Percentiles rank a stretch among this genome's conserved stretches.
Evolutionary conservation across 345 rosid species (phyloP).

Genomic region (Moringa oleifera): DNA sequence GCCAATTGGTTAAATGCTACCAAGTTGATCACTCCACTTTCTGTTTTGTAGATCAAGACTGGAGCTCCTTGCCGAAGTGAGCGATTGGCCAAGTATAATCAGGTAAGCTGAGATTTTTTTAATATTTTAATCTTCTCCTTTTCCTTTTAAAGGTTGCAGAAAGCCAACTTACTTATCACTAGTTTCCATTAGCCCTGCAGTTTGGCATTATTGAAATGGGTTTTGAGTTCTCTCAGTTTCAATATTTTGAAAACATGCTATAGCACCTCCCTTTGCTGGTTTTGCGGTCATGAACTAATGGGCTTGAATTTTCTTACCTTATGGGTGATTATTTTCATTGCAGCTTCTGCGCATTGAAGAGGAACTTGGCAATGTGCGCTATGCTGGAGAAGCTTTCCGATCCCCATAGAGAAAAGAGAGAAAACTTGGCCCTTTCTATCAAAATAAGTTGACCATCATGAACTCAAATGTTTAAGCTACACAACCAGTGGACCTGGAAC

Average conservation of each 20-base stretch:
- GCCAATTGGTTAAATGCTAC: not conserved
- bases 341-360: slow-evolving; percentile 99
- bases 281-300: not conserved
- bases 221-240: not conserved
- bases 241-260: not conserved
- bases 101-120: slow-evolving; percentile 39
- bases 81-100: slow-evolving; percentile 94
- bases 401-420: slow-evolving; percentile 47
- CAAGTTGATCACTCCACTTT: slow-evolving; percentile 9
- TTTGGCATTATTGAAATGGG: not conserved
- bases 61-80: slow-evolving; percentile 99
- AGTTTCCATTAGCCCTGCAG: not conserved
- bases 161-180: not conserved
- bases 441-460: slow-evolving; percentile 3
- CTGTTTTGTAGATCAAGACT: slow-evolving; percentile 72
- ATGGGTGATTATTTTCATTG: slow-evolving; percentile 12
- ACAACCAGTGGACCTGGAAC: not conserved
- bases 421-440: not conserved
- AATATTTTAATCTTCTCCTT: not conserved
- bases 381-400: slow-evolving; percentile 85
- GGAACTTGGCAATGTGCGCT: slow-evolving; percentile 83
- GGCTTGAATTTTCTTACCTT: slow-evolving; percentile 1
- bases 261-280: not conserved
- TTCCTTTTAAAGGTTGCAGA: not conserved
- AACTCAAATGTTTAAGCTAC: not conserved